A percentile compares a stretch with the other conserved stretches of the same genome.
These are phyloP conservation scores for Diaporthe batatas DNA, from an alignment of 2,329 filamentous ascomycete genomes.

Conservation along the genomic window DNA sequence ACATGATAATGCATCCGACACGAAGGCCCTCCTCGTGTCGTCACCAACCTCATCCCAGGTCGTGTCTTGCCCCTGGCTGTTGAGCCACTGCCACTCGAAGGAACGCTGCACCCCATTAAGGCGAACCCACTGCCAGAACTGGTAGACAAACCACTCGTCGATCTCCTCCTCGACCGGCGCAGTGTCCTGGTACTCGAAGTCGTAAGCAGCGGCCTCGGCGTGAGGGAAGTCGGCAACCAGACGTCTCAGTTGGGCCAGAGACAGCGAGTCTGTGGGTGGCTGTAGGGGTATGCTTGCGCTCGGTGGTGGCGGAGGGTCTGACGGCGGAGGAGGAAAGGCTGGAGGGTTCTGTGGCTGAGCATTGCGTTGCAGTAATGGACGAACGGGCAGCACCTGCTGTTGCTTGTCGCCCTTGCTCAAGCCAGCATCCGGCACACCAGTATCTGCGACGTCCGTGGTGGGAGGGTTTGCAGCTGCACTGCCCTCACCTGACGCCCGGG, in stretches of 20 bases:
- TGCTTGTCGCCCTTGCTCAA: constrained; percentile 31
- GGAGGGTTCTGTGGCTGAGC: constrained; percentile 45
- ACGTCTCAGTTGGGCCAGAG: constrained; percentile 78
- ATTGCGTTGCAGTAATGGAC: constrained; percentile 51
- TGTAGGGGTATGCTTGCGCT: constrained; percentile 44
- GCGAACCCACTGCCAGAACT: constrained; percentile 85
- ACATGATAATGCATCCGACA: constrained; percentile 64
- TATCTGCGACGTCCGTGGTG: constrained; percentile 35
- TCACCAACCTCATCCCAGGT: constrained; percentile 77
- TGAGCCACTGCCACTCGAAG: constrained; percentile 82
- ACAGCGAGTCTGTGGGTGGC: constrained; percentile 76
- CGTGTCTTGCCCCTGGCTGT: constrained; percentile 58
- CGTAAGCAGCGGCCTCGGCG: constrained; percentile 80
- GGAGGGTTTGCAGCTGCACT: constrained; percentile 24
- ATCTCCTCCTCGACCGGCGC: constrained; percentile 87
- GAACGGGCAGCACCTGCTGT: constrained; percentile 35
- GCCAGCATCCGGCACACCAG: constrained; percentile 32
- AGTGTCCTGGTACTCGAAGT: constrained; percentile 83
- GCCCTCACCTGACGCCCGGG: constrained; percentile 39
- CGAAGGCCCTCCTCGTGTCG: constrained; percentile 68
- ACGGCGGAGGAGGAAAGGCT: constrained; percentile 42
- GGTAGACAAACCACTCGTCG: constrained; percentile 98
- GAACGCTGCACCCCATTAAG: constrained; percentile 80
- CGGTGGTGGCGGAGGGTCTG: constrained; percentile 47
- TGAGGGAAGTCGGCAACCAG: constrained; percentile 81